phyloP scores from a whole-genome alignment of 257 asterid genomes.

The Solanum bulbocastanum region DNA sequence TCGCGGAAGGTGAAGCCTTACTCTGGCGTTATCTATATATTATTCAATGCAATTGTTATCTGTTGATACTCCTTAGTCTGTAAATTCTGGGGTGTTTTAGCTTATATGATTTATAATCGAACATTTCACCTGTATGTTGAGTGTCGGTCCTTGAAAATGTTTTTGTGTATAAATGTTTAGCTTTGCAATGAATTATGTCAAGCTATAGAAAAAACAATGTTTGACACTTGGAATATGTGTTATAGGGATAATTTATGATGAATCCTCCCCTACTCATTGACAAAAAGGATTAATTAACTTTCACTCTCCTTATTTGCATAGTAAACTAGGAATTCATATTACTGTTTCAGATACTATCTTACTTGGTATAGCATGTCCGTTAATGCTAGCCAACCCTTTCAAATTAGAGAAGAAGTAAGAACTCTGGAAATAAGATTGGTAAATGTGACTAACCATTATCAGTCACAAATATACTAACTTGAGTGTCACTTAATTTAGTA shows the following conservation, averaged over 20 bases:
- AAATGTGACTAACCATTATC: not conserved
- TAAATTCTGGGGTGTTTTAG: not conserved
- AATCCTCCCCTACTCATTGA: not conserved
- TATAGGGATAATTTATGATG: not conserved
- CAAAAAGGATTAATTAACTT: not conserved
- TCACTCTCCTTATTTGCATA: not conserved
- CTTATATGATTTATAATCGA: not conserved
- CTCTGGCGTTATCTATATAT: not conserved
- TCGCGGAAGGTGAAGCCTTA: conserved; percentile 73
- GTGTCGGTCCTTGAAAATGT: not conserved
- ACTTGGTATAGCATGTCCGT: not conserved
- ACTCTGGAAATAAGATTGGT: not conserved
- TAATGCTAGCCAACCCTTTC: not conserved
- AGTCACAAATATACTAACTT: not conserved
- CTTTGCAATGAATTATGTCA: not conserved
- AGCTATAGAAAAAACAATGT: not conserved
- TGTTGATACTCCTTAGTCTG: not conserved
- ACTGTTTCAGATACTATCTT: not conserved
- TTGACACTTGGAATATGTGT: not conserved
- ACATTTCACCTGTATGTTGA: not conserved
- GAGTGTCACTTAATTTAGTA: not conserved
- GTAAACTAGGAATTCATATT: not conserved
- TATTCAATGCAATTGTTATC: not conserved
- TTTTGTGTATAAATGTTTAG: not conserved
- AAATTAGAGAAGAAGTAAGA: not conserved